Evolutionary conservation across 495 filamentous ascomycete species (phyloP).

Genomic region (Rhizodiscina lignyota): DNA sequence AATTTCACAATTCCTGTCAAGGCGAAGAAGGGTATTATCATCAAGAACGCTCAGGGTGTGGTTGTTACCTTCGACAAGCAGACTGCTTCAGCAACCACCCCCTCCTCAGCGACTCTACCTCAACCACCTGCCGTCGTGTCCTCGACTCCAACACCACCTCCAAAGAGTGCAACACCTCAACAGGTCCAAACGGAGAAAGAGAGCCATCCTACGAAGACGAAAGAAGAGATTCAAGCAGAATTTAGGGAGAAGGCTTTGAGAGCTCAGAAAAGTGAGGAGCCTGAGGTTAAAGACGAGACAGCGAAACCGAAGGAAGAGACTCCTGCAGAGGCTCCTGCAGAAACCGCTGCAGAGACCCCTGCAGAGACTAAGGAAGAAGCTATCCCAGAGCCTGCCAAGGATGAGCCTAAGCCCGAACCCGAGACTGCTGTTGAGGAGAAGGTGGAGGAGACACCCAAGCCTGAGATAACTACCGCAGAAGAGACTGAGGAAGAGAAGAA

Average conservation of each 20-base stretch:
- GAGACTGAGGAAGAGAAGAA: constrained; percentile 8
- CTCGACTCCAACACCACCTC: constrained; percentile 46
- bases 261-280: constrained; percentile 8
- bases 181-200: background rate
- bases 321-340: constrained; percentile 4
- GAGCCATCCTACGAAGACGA: constrained; percentile 40
- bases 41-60: constrained; percentile 65
- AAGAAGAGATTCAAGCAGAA: constrained; percentile 48
- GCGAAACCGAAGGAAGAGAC: constrained; percentile 13
- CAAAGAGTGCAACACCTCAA: constrained; percentile 9
- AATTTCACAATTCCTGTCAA: constrained; percentile 35
- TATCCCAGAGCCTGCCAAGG: constrained; percentile 4
- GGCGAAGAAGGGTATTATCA: constrained; percentile 52
- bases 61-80: constrained; percentile 40
- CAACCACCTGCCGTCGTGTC: constrained; percentile 43
- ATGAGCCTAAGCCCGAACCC: constrained; percentile 5
- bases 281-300: constrained; percentile 14
- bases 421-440: constrained; percentile 1
- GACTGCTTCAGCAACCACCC: constrained; percentile 34
- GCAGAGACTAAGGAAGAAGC: constrained; percentile 4
- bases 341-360: background rate
- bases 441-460: constrained; percentile 5
- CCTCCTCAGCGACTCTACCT: constrained; percentile 14
- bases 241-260: constrained; percentile 35
- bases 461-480: too few species aligned